phyloP scores from a whole-genome alignment of 495 filamentous ascomycete species.

The Aspergillus steynii region DNA sequence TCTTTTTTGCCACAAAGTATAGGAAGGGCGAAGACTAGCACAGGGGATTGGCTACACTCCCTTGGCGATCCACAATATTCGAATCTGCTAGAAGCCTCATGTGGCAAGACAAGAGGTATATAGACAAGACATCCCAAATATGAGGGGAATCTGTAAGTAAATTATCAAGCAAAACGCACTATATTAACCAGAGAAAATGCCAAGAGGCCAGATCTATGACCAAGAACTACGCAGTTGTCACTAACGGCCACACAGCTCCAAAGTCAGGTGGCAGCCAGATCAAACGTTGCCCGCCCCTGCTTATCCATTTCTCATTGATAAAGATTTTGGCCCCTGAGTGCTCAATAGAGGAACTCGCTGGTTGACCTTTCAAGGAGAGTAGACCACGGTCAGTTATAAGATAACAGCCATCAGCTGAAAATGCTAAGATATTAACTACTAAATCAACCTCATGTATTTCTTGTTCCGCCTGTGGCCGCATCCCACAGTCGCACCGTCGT shows the following conservation, averaged over 20 bases:
- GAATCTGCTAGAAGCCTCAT: no score
- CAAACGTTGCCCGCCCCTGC: background rate
- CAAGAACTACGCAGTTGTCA: background rate
- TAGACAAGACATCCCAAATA: no score
- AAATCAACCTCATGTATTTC: background rate
- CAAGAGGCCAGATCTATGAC: background rate
- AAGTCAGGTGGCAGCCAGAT: conserved; percentile 1
- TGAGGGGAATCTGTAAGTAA: no score
- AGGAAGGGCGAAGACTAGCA: no score
- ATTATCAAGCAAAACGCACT: background rate
- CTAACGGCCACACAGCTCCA: background rate
- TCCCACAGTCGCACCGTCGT: background rate
- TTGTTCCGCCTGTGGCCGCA: background rate
- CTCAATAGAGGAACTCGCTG: background rate
- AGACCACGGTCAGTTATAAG: background rate
- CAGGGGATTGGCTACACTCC: no score
- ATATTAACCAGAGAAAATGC: conserved; percentile 1
- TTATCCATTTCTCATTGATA: conserved; percentile 1
- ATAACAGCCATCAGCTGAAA: conserved; percentile 1
- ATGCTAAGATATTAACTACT: background rate
- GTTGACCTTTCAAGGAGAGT: background rate
- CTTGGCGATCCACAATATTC: no score
- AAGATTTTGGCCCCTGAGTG: background rate
- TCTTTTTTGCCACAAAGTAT: no score
- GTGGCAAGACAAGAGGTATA: no score